Conservation (phyloP, 2,329 filamentous ascomycete species). For the Scedosporium minutisporum region DNA sequence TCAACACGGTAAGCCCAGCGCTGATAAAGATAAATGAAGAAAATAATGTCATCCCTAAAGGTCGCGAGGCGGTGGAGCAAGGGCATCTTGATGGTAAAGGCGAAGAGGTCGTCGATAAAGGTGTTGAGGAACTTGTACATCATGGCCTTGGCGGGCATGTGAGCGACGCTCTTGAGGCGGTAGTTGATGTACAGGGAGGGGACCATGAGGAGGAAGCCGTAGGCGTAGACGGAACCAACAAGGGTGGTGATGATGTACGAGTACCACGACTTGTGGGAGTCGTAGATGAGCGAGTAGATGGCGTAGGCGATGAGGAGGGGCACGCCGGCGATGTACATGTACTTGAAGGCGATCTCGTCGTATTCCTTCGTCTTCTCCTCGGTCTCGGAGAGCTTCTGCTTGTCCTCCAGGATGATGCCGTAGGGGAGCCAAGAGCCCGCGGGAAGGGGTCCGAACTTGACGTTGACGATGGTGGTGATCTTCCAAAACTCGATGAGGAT, state of each 20-base stretch:
- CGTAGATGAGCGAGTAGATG: slow-evolving; percentile 82
- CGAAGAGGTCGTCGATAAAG: slow-evolving; percentile 97
- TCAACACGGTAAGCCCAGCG: slow-evolving; percentile 87
- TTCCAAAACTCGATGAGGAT: slow-evolving; percentile 73
- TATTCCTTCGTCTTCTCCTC: slow-evolving; percentile 99
- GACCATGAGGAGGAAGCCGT: slow-evolving; percentile 99
- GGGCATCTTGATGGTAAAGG: slow-evolving; percentile 99
- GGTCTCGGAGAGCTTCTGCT: slow-evolving; percentile 88
- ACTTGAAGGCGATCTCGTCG: slow-evolving; percentile 94
- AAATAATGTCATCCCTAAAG: slow-evolving; percentile 90
- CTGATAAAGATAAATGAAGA: slow-evolving; percentile 97
- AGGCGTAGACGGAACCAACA: slow-evolving; percentile 92
- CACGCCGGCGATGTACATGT: slow-evolving; percentile 86
- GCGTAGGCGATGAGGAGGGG: slow-evolving; percentile 86
- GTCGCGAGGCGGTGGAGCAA: slow-evolving; percentile 86
- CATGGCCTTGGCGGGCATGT: slow-evolving; percentile 96
- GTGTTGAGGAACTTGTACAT: slow-evolving; percentile 98
- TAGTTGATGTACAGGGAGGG: slow-evolving; percentile 98
- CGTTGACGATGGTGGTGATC: slow-evolving; percentile 88
- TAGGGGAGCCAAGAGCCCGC: slow-evolving; percentile 69
- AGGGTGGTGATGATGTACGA: slow-evolving; percentile 91
- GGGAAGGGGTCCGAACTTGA: slow-evolving; percentile 62
- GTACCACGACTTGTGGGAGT: slow-evolving; percentile 96
- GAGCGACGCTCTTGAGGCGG: slow-evolving; percentile 84
- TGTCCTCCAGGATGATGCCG: slow-evolving; percentile 81